Evolutionary conservation across 768 basidiomycete species (phyloP).

Genomic region (Boletus rubropictus): DNA sequence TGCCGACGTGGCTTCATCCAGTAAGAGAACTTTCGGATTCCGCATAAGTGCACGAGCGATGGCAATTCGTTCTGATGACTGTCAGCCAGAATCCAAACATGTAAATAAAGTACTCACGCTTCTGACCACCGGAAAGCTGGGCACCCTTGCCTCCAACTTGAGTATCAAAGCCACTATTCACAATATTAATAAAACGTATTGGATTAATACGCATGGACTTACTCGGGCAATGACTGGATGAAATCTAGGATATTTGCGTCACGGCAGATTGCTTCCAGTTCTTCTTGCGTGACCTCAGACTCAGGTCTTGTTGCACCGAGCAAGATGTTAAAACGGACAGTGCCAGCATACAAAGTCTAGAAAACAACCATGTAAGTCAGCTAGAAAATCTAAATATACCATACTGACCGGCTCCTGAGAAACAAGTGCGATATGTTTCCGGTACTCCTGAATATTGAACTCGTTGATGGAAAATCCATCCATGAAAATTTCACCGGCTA

Average conservation of each 20-base stretch:
- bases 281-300: conserved; percentile 77
- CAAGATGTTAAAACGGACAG: conserved; percentile 84
- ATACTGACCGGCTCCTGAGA: conserved; percentile 69
- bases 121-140: conserved; percentile 85
- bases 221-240: conserved; percentile 78
- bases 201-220: conserved; percentile 24
- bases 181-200: conserved; percentile 6
- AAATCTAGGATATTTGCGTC: conserved; percentile 91
- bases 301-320: conserved; percentile 76
- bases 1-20: conserved; percentile 90
- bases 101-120: conserved; percentile 45
- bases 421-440: conserved; percentile 82
- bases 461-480: conserved; percentile 72
- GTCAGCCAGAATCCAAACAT: not conserved
- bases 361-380: not conserved
- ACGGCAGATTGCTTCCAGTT: conserved; percentile 79
- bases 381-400: conserved; percentile 1
- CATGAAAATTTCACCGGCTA: conserved; percentile 64
- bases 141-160: conserved; percentile 88
- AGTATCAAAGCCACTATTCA: conserved; percentile 76
- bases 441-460: conserved; percentile 80
- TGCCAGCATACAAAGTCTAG: conserved; percentile 80
- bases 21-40: conserved; percentile 80
- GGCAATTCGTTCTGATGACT: conserved; percentile 52
- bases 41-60: conserved; percentile 90